A percentile compares a stretch with the other conserved stretches of the same genome.
These are phyloP conservation scores for Cyanidioschyzon merolae DNA, from an alignment of 23 red algal species.

Conservation along the genomic window DNA sequence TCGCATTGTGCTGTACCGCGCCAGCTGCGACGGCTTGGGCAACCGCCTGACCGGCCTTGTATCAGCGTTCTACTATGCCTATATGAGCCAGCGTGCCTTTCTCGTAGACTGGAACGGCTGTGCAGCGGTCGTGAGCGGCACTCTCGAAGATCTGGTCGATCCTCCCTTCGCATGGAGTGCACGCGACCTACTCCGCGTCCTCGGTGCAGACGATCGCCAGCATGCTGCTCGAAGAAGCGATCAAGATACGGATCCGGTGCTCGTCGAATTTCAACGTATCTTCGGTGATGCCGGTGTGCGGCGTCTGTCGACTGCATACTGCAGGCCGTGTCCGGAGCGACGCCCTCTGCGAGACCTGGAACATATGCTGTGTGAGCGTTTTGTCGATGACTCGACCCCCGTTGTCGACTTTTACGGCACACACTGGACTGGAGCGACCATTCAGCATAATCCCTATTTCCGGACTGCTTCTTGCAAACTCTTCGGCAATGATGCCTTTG, in stretches of 20 bases:
- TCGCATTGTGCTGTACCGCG: slow-evolving; percentile 4
- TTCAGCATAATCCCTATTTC: slow-evolving; percentile 27
- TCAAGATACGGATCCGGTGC: neutral
- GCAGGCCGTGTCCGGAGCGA: slow-evolving; percentile 23
- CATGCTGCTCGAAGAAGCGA: neutral
- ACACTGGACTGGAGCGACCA: slow-evolving; percentile 21
- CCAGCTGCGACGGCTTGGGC: slow-evolving; percentile 25
- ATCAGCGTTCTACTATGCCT: slow-evolving; percentile 25
- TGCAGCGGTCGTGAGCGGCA: slow-evolving; percentile 5
- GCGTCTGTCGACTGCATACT: slow-evolving; percentile 20
- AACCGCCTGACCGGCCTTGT: slow-evolving; percentile 23
- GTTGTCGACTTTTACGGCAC: slow-evolving; percentile 24
- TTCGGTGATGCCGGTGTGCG: slow-evolving; percentile 1
- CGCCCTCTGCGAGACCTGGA: slow-evolving; percentile 19
- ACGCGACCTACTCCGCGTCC: neutral
- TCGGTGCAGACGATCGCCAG: neutral
- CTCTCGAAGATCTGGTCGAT: slow-evolving; percentile 13
- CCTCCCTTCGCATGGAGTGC: slow-evolving; percentile 16
- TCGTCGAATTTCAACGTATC: neutral
- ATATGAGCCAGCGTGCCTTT: slow-evolving; percentile 22
- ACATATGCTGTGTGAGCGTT: slow-evolving; percentile 11
- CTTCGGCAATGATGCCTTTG: slow-evolving; percentile 17
- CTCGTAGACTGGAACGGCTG: slow-evolving; percentile 21
- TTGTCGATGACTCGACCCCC: neutral
- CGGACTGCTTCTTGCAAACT: neutral